A percentile compares a stretch with the other conserved stretches of the same genome.
These are phyloP conservation scores for Beauveria asiatica DNA, from an alignment of 2,329 filamentous ascomycete species.

Conservation along the genomic window DNA sequence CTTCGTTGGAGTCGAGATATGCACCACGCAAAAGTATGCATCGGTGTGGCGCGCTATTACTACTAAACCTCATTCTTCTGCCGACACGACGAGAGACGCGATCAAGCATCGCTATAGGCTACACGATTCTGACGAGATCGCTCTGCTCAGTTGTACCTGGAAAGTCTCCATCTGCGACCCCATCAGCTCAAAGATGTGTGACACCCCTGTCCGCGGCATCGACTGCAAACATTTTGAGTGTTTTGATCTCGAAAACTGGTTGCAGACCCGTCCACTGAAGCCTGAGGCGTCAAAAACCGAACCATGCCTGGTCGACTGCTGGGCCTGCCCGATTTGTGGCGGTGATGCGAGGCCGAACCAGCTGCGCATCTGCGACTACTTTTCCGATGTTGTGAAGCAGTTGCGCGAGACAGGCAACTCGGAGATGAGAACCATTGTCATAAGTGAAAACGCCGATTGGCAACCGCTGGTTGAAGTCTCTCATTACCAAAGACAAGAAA, in stretches of 20 bases:
- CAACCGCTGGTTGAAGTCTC: conserved; percentile 14
- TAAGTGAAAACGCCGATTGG: conserved; percentile 26
- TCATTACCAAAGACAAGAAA: not conserved
- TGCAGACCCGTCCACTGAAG: conserved; percentile 13
- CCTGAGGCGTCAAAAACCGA: conserved; percentile 22
- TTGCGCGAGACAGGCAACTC: conserved; percentile 28
- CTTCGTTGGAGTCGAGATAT: conserved; percentile 3
- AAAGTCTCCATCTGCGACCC: conserved; percentile 7
- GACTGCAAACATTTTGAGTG: conserved; percentile 20
- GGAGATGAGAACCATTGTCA: conserved; percentile 23
- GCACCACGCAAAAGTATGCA: not conserved
- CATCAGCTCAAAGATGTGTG: not conserved
- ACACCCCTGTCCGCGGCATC: not conserved
- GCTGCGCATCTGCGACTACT: conserved; percentile 66
- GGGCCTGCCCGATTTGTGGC: conserved; percentile 80
- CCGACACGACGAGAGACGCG: not conserved
- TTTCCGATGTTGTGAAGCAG: conserved; percentile 50
- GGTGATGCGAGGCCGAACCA: conserved; percentile 65
- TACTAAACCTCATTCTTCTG: not conserved
- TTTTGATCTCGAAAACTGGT: conserved; percentile 31
- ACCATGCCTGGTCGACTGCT: conserved; percentile 57
- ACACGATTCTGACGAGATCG: not conserved
- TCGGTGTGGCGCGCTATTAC: not conserved
- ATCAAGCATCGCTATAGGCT: not conserved
- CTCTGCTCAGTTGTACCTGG: not conserved